Base-by-base conservation (phyloP, 2,329 filamentous ascomycete genomes). In the Beauveria pseudobassiana region DNA sequence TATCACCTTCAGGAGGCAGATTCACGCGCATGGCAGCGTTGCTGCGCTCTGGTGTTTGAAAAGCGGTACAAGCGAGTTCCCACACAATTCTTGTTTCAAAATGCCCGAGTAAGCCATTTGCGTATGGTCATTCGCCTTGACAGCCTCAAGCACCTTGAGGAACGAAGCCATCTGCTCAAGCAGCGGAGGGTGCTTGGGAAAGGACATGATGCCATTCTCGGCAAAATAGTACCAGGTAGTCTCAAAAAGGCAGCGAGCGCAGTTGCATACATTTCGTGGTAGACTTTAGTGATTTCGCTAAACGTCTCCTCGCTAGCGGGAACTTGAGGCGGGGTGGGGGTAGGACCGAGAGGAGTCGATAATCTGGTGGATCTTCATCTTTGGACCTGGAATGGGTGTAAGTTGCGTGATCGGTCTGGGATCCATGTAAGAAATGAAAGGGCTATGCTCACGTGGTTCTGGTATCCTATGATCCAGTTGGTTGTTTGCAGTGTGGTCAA, bases 171-270 rank as follows among this genome's bases (percentile, higher is more conserved):
- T 84, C 64, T 87, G 82, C 58, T 87, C 84, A 67, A 88, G 78
- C n/a, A 91, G 76, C 30, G 77, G 75, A 30, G 79, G 75, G 69
- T 89, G 78, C 55, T 76, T 74, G 61, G 77, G 77, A 62, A 85
- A 75, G n/a, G 78, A 70, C 69, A 75, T 76, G 45, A 76, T 72
- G 57, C 76, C 72, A 63, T 77, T 74, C 16, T 79, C 80, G 52
- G 71, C 71, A 53, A 80, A 77, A 63, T 78, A 84, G 75, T 91
- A 97, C 93, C 93, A 98, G 30, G 81, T 82, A 7, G 91, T 90
- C 73, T 97, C 93, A 64, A 96, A 83, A 95, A 87, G 55, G 83
- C 82, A 73, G 90, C 87, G 52, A 95, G 82, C 8, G 86, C 88
- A 1, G 82, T 83, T 4, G 87, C 88, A 72, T 95, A 96, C 65